Base-by-base conservation (phyloP, 352 stramenopile species). In the Phytophthora palmivora region DNA sequence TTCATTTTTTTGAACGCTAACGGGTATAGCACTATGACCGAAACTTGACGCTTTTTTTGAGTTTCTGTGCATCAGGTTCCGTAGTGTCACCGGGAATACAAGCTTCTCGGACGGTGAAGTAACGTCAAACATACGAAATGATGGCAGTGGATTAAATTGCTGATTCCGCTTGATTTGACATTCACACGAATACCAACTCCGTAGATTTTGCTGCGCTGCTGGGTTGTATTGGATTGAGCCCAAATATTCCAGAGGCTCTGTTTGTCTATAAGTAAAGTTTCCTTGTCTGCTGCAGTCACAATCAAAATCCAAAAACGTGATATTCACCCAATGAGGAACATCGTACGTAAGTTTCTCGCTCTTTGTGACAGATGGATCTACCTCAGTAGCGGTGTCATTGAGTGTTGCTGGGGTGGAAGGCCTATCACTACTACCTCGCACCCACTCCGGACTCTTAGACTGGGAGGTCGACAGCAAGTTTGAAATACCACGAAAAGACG, bases 291-390 rank as follows among this genome's bases (percentile, higher is more conserved):
- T 54, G 32, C 84, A 94, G 24, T 59, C 59, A 41, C 87, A 92
- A 24, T 90, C 82, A 52, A 89, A 92, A 61, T 94, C 84, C 42
- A 95, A 72, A 58, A 96, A 97, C 12, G 80, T 91, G 22, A 97
- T 82, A 57, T 95, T 94, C 8, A 97, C 88, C 96, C 96, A 99
- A 70, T 99, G 96, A 0, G 96, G 96, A 21, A 98, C 83, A 46
- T 98, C 92, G 65, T 97, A 98, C 5, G 39, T 61, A 12, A 70
- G 18, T 16, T 66, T 59, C 10, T 64, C 50, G 16, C 19, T 51
- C 5, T 38, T 26, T 10, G 58, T 44, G 2, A 15, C 42, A 7
- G 44, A 24, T 43, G 11, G 18, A 3, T 47, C 48, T 22, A 19
- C 47, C 18, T 30, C n/a, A 21, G 11, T n/a, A 42, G 30, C 7